Evolutionary conservation across 202 grass and related monocot species (phyloP).

Genomic region (Panicum hallii): DNA sequence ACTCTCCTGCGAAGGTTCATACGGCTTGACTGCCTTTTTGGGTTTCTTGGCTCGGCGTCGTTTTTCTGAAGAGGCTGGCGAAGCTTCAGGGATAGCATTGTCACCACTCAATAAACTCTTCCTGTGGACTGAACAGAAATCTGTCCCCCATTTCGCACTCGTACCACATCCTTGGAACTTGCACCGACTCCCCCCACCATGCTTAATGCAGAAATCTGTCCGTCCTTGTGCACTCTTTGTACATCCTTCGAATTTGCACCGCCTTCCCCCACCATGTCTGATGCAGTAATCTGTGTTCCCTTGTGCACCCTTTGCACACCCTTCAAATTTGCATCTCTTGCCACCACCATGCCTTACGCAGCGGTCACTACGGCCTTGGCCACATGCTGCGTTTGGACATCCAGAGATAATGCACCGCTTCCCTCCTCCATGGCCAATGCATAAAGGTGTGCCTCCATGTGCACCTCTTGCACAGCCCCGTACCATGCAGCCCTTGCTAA

Average conservation of each 20-base stretch:
- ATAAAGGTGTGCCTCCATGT: constrained; percentile 61
- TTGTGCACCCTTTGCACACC: constrained; percentile 62
- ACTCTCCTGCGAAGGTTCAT: neutral
- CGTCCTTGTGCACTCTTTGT: constrained; percentile 64
- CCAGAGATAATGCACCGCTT: constrained; percentile 51
- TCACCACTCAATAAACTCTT: constrained; percentile 35
- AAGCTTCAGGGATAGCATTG: constrained; percentile 28
- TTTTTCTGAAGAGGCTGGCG: constrained; percentile 36
- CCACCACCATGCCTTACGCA: constrained; percentile 81
- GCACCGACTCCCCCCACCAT: constrained; percentile 64
- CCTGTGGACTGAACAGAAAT: constrained; percentile 55
- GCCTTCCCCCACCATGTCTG: constrained; percentile 59
- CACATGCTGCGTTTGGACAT: constrained; percentile 65
- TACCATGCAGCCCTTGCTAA: constrained; percentile 54
- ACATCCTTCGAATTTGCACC: constrained; percentile 62
- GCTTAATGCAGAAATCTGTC: constrained; percentile 57
- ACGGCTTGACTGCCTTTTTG: constrained; percentile 25
- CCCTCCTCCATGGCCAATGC: constrained; percentile 67
- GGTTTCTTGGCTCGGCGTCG: constrained; percentile 38
- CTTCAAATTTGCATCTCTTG: constrained; percentile 69
- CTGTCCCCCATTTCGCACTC: constrained; percentile 52
- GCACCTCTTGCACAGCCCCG: constrained; percentile 53
- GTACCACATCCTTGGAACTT: constrained; percentile 53
- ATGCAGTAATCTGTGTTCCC: constrained; percentile 64
- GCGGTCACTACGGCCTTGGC: constrained; percentile 58